These are phyloP conservation scores for Cordyceps fumosorosea DNA, from an alignment of 2,329 filamentous ascomycete genomes.

Conservation along the genomic window DNA sequence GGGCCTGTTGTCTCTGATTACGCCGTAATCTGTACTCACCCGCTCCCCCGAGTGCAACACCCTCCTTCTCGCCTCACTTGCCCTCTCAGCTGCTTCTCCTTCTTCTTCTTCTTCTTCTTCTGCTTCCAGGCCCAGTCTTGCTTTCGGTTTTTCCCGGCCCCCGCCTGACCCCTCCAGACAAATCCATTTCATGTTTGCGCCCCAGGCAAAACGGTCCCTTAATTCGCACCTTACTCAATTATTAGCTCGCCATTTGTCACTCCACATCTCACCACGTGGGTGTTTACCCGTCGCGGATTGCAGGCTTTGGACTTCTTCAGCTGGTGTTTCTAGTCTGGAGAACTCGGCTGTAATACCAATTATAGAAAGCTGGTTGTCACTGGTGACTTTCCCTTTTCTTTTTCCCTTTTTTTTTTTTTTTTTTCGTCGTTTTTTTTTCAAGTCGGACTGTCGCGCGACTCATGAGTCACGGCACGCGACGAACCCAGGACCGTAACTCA, in stretches of 20 bases:
- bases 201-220: too few species aligned
- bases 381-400: neutral
- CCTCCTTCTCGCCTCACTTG: neutral
- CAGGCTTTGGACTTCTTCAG: slow-evolving; percentile 4
- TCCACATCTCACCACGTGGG: slow-evolving; percentile 9
- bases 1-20: too few species aligned
- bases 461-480: neutral
- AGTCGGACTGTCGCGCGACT: neutral
- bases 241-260: neutral
- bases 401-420: neutral
- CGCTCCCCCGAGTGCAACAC: neutral
- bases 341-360: neutral
- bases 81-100: neutral
- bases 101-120: neutral
- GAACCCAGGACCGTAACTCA: neutral
- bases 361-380: neutral
- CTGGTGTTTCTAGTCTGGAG: neutral
- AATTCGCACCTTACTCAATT: neutral
- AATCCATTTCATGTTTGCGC: too few species aligned
- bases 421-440: neutral
- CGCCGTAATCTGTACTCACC: neutral
- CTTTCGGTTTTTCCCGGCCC: neutral
- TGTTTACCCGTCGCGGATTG: slow-evolving; percentile 4
- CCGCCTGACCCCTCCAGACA: neutral
- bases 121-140: neutral